Evolutionary conservation across 768 basidiomycete species (phyloP), one percentile per base, ranked within the genome.

Genomic region (Xerocomellus dryophilus): DNA sequence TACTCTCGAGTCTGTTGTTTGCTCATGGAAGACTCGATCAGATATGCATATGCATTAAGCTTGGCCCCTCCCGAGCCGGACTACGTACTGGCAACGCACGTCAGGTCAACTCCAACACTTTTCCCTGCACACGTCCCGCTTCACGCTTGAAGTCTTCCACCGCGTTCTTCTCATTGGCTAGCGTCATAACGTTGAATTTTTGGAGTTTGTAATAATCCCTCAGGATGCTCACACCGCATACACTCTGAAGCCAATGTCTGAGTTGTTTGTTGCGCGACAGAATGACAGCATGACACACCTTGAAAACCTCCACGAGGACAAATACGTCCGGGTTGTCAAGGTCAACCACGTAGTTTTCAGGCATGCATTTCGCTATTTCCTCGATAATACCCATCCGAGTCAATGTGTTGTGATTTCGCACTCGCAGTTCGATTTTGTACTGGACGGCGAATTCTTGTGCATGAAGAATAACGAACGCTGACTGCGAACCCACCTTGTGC

Each of bases 391-490:
- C 71, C 45, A 77, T 74, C 15, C 87, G 81, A 10, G 79, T 61
- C 23, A 93, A 67, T 6, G 82, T 85, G n/a, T 76, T 85, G 58
- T 93, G 90, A 64, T 92, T 91, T 39, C 90, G 81, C 29, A 85
- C 70, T 46, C 85, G 78, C 46, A 90, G 63, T 61, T 93, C 90
- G 35, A 93, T 82, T 68, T 92, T 92, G 73, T 89, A 93, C 91
- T 93, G 54, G 39, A 27, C 10, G 23, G 7, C 4, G 10, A 23
- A 42, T n/a, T 21, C 12, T 32, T 20, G 29, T 54, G 15, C 44
- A 49, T 27, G 31, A 54, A 38, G 21, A 3, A 5, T 10, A 11
- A 25, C 9, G 20, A 31, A 32, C n/a, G 45, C 21, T 1, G 25
- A 49, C 1, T 23, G 7, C 23, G 40, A 38, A 50, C 59, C 23